Evolutionary conservation across 2,329 filamentous ascomycete species (phyloP).

Genomic region (Ceratocystis ficicola): DNA sequence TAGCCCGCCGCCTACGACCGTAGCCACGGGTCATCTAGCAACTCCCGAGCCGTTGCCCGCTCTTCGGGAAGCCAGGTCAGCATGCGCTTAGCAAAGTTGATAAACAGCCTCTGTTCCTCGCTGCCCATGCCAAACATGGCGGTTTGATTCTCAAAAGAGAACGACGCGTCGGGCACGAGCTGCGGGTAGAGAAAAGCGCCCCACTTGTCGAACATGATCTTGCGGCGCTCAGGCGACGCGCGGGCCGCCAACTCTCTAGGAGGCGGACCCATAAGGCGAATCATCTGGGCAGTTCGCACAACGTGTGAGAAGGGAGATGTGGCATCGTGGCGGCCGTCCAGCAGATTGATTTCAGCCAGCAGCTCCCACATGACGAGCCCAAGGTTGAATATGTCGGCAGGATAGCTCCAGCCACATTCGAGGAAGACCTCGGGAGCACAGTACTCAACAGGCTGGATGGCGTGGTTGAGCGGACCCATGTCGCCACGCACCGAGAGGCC

Average conservation of each 20-base stretch:
- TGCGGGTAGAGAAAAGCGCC: conserved; percentile 17
- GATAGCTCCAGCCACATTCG: conserved; percentile 27
- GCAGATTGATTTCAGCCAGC: conserved; percentile 27
- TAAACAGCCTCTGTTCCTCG: conserved; percentile 25
- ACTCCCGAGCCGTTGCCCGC: conserved; percentile 27
- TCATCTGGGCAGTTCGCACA: conserved; percentile 27
- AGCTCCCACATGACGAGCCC: conserved; percentile 28
- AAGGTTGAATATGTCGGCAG: conserved; percentile 27
- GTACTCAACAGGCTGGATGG: conserved; percentile 28
- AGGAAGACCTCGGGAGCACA: conserved; percentile 29
- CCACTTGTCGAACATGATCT: conserved; percentile 20
- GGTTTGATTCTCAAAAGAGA: conserved; percentile 20
- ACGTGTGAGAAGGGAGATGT: conserved; percentile 25
- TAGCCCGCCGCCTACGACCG: not conserved
- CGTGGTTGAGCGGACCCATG: conserved; percentile 24
- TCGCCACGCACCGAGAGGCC: conserved; percentile 26
- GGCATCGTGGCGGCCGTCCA: conserved; percentile 23
- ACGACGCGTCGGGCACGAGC: conserved; percentile 18
- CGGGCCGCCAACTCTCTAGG: conserved; percentile 25
- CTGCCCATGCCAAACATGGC: conserved; percentile 20
- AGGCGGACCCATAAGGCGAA: conserved; percentile 27
- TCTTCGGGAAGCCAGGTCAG: conserved; percentile 28
- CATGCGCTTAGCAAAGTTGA: conserved; percentile 28
- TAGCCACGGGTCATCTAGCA: conserved; percentile 28
- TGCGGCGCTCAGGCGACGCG: conserved; percentile 20